Evolutionary conservation across 164 flowering plant genomes (phyloP), one percentile per base, ranked within the genome.

Genomic region (Paratinospora sagittata): DNA sequence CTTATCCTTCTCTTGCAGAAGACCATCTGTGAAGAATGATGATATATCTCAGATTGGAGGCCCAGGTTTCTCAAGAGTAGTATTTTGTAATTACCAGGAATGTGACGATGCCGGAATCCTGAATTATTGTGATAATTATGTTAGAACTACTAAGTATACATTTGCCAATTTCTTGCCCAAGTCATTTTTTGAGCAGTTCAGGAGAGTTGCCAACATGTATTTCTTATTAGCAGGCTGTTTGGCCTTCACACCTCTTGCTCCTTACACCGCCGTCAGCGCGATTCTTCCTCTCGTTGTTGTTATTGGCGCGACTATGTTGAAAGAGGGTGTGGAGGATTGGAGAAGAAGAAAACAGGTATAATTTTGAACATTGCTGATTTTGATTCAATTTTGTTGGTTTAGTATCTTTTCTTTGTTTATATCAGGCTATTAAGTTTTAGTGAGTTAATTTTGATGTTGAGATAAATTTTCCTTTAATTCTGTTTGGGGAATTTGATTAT

Each of bases 121-220:
- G 11, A 81, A 78, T 34, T 91, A 91, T 79, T 67, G 55, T 2
- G 77, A 39, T 69, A 91, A 91, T 74, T 88, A 88, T 77, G 92
- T 91, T 13, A 85, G 86, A 30, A 88, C 90, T 23, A 86, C 97
- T 8, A 91, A 91, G 83, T 91, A 91, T 47, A 88, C 85, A 6
- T 49, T 84, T 3, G 86, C 83, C 1, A 81, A 88, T 3, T 91
- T 89, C 78, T 63, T 91, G n/a, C 94, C 94, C 17, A 91, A 87
- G 73, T 82, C 92, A 1, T 69, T 91, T 80, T 91, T 88, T 65
- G 97, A 91, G 86, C 97, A 91, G 73, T 91, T 91, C 77, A 81
- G 94, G 78, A 77, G 97, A 65, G 89, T 86, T 37, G 97, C 92
- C 64, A 91, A 89, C 72, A 10, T 89, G 3, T 91, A 86, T 68